Conservation (phyloP, 2,329 filamentous ascomycete species). For the Capronia epimyces region DNA sequence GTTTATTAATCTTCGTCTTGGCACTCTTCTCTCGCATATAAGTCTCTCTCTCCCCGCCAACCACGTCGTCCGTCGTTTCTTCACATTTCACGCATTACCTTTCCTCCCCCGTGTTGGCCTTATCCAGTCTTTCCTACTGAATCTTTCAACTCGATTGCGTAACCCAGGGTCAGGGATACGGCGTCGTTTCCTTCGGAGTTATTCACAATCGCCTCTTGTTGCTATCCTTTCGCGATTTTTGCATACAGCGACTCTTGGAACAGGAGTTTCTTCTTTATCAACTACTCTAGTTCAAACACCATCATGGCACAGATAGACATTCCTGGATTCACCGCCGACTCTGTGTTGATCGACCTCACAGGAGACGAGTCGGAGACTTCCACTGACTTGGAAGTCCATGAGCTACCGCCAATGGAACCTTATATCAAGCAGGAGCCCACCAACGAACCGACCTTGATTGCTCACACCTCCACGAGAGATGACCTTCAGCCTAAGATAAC, state of each 20-base stretch:
- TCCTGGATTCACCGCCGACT: not conserved
- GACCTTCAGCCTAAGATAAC: not conserved
- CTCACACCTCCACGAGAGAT: not conserved
- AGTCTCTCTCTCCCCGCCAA: not conserved
- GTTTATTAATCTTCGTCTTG: not conserved
- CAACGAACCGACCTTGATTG: not conserved
- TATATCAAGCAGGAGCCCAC: constrained; percentile 11
- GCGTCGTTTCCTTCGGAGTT: not conserved
- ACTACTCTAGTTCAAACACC: not conserved
- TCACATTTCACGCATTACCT: not conserved
- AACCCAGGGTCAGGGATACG: too few species aligned
- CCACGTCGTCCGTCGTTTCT: not conserved
- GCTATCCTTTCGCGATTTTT: not conserved
- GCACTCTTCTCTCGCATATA: not conserved
- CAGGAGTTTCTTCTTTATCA: not conserved
- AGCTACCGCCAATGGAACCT: not conserved
- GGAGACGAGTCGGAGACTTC: constrained; percentile 10
- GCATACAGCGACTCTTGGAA: not conserved
- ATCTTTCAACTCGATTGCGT: too few species aligned
- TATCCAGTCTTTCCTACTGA: not conserved
- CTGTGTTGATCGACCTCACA: constrained; percentile 10
- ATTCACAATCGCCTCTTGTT: not conserved
- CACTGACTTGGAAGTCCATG: not conserved
- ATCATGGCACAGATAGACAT: constrained; percentile 3
- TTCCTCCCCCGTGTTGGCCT: not conserved